A percentile compares a stretch with the other conserved stretches of the same genome.
Evolutionary conservation across 805 yeast species (phyloP).

Genomic region (Ogataea pignaliae): DNA sequence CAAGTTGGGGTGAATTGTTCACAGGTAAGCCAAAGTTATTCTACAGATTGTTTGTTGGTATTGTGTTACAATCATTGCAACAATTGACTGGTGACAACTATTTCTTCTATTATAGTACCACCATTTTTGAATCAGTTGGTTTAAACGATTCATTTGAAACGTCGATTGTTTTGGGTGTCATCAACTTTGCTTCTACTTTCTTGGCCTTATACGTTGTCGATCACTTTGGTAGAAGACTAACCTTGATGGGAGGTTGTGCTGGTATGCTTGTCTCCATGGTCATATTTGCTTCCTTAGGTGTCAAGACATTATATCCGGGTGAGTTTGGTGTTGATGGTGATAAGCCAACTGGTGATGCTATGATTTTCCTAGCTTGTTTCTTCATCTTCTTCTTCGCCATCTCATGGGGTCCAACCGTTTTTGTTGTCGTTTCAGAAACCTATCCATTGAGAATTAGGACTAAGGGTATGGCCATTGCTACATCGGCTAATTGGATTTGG

Average conservation of each 20-base stretch:
- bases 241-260: constrained; percentile 56
- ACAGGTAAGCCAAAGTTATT: constrained; percentile 61
- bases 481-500: constrained; percentile 72
- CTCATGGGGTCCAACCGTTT: constrained; percentile 71
- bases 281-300: constrained; percentile 58
- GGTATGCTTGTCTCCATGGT: constrained; percentile 60
- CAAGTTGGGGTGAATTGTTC: constrained; percentile 59
- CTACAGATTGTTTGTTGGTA: constrained; percentile 52
- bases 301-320: constrained; percentile 39
- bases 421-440: constrained; percentile 53
- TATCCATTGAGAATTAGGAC: constrained; percentile 69
- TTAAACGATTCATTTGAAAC: constrained; percentile 44
- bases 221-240: constrained; percentile 58
- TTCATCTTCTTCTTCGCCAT: constrained; percentile 72
- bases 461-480: constrained; percentile 60
- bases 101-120: constrained; percentile 66
- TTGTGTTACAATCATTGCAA: constrained; percentile 57
- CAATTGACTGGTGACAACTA: constrained; percentile 73
- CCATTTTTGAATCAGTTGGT: constrained; percentile 50
- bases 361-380: constrained; percentile 49
- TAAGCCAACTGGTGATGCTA: constrained; percentile 41
- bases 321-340: constrained; percentile 38
- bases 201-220: constrained; percentile 53
- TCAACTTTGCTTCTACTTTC: constrained; percentile 44
- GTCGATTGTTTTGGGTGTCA: constrained; percentile 40